Evolutionary conservation across 306 rosid species (phyloP).

Genomic region (Luffa acutangula): DNA sequence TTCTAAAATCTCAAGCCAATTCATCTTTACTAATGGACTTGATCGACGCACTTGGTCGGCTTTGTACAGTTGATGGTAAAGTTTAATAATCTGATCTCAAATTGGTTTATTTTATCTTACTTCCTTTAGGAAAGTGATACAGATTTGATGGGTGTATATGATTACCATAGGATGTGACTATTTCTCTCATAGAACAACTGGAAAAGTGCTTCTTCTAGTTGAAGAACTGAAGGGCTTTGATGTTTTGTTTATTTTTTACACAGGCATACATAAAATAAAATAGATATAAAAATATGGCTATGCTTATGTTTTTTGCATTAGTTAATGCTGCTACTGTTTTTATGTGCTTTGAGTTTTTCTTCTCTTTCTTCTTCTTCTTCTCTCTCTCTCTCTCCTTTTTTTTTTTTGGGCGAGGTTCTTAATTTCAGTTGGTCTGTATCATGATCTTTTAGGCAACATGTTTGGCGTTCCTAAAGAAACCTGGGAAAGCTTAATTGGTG

Average conservation of each 20-base stretch:
- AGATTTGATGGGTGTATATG: neutral
- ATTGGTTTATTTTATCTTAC: slow-evolving; percentile 1
- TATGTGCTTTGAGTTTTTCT: neutral
- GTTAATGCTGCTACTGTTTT: neutral
- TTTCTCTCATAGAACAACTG: neutral
- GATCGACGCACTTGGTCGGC: slow-evolving; percentile 45
- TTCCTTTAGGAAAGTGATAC: neutral
- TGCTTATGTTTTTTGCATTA: neutral
- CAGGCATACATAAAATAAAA: neutral
- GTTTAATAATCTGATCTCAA: neutral
- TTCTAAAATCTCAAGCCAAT: slow-evolving; percentile 26
- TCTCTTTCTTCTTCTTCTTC: too few relatives aligned
- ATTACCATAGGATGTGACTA: neutral
- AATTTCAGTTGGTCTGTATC: neutral
- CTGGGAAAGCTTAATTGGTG: slow-evolving; percentile 67
- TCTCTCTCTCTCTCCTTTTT: neutral
- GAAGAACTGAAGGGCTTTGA: neutral
- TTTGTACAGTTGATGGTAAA: slow-evolving; percentile 35
- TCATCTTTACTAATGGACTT: slow-evolving; percentile 47
- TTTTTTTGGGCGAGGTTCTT: neutral
- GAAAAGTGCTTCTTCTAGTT: neutral
- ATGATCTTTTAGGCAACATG: slow-evolving; percentile 20
- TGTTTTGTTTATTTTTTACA: neutral
- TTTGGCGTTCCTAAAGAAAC: slow-evolving; percentile 29
- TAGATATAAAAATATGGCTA: neutral